phyloP scores from a whole-genome alignment of 2,329 filamentous ascomycete species.

The Aspergillus sp. region DNA sequence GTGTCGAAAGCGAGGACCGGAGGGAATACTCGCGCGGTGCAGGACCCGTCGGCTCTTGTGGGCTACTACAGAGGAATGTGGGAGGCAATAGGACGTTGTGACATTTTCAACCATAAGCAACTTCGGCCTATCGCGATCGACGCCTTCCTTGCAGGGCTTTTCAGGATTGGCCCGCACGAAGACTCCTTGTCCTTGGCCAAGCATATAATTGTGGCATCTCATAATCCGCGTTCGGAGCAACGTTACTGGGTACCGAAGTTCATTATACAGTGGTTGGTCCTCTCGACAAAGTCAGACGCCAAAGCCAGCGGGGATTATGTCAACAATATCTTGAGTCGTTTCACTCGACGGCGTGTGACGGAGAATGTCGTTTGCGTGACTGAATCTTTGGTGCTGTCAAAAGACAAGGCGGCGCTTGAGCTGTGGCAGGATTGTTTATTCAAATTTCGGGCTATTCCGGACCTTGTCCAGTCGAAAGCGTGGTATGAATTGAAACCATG shows the following conservation, averaged over 20 bases:
- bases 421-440: conserved; percentile 23
- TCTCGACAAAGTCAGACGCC: conserved; percentile 3
- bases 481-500: conserved; percentile 16
- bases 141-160: conserved; percentile 23
- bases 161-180: conserved; percentile 6
- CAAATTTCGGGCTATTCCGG: conserved; percentile 10
- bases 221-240: conserved; percentile 6
- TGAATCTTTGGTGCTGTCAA: conserved; percentile 17
- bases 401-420: conserved; percentile 12
- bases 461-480: conserved; percentile 13
- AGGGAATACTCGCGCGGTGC: conserved; percentile 7
- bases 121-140: conserved; percentile 20
- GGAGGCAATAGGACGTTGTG: conserved; percentile 27
- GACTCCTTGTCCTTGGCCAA: conserved; percentile 16
- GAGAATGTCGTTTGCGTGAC: conserved; percentile 24
- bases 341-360: conserved; percentile 16
- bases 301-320: conserved; percentile 8
- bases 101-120: conserved; percentile 24
- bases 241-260: conserved; percentile 17
- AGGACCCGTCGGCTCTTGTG: conserved; percentile 10
- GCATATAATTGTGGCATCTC: conserved; percentile 23
- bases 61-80: conserved; percentile 25
- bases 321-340: conserved; percentile 12
- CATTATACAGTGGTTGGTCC: conserved; percentile 18
- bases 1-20: conserved; percentile 13